Base-by-base conservation (phyloP, 1,284 basidiomycete species). In the Leucoagaricus sp. region DNA sequence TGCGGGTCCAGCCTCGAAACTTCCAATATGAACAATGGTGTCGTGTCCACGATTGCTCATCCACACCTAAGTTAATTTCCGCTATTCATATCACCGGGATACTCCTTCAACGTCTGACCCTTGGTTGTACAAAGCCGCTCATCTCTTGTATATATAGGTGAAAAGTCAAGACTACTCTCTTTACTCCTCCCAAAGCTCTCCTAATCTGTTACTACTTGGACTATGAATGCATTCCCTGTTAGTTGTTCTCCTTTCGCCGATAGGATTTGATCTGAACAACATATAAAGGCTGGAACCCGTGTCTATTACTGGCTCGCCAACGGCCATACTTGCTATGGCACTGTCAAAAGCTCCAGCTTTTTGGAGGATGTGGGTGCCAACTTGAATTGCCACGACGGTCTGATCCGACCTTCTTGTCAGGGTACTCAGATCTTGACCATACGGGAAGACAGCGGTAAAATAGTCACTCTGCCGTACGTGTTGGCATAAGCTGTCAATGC, bases 201-300 rank as follows among this genome's bases (percentile, higher is more conserved):
- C 52, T 58, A 59, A 60, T 62, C 58, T 65, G 67, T n/a, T n/a
- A n/a, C 77, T 82, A 79, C 81, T 79, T 80, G 81, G 82, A 77
- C 80, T 84, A 86, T 86, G 85, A 85, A 85, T 74, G 74, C 73
- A 55, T 82, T 78, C 67, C 77, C 79, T 19, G 84, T 86, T 63
- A 59, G 82, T 69, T 26, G 26, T 50, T 48, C 13, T 25, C 6
- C 10, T 51, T 15, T 49, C 36, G 17, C 26, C 28, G 10, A 12
- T 34, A 23, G 19, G 2, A 23, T 21, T 5, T 33, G 9, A 8
- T 4, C 45, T 53, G n/a, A 56, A 36, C 25, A 29, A 25, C n/a
- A 17, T 36, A 15, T 49, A 38, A 60, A 90, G 87, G 75, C 75
- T 57, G 86, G 86, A 61, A 84, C 83, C 61, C 77, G 80, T 54